These are phyloP conservation scores for Spathaspora hagerdaliae DNA, from an alignment of 805 yeast genomes.

Conservation along the genomic window DNA sequence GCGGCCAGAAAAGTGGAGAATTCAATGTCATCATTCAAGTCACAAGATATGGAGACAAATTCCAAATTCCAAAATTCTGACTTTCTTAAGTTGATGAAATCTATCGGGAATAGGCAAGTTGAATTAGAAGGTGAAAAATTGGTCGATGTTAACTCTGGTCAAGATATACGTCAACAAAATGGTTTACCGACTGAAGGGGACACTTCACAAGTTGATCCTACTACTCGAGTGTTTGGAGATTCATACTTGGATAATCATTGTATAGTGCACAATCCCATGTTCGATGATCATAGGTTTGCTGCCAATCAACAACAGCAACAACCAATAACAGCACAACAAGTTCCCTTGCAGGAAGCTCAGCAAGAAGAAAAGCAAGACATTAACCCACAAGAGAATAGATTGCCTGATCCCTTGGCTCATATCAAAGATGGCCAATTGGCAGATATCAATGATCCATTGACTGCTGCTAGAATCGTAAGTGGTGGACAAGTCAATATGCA, in stretches of 20 bases:
- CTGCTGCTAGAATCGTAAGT: constrained; percentile 38
- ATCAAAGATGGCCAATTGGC: constrained; percentile 35
- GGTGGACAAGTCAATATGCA: constrained; percentile 34
- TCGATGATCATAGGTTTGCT: background rate
- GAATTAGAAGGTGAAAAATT: constrained; percentile 39
- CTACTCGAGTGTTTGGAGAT: background rate
- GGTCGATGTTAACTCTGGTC: constrained; percentile 27
- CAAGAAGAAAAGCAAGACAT: background rate
- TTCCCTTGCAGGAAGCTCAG: background rate
- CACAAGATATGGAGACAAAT: constrained; percentile 17
- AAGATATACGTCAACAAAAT: constrained; percentile 23
- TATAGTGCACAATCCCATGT: background rate
- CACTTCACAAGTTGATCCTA: background rate
- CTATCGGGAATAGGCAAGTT: constrained; percentile 32
- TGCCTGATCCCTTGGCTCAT: constrained; percentile 44
- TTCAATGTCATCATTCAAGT: constrained; percentile 14
- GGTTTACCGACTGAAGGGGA: background rate
- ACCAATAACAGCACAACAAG: constrained; percentile 1
- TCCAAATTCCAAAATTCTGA: constrained; percentile 31
- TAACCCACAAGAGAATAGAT: constrained; percentile 13
- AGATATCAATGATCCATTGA: constrained; percentile 27
- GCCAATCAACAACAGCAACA: background rate
- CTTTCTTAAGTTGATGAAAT: constrained; percentile 37
- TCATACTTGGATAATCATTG: background rate
- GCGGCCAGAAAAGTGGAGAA: constrained; percentile 34